A percentile compares a stretch with the other conserved stretches of the same genome.
phyloP scores from a whole-genome alignment of 371 early-diverging fungal species.

The Apophysomyces sp. region DNA sequence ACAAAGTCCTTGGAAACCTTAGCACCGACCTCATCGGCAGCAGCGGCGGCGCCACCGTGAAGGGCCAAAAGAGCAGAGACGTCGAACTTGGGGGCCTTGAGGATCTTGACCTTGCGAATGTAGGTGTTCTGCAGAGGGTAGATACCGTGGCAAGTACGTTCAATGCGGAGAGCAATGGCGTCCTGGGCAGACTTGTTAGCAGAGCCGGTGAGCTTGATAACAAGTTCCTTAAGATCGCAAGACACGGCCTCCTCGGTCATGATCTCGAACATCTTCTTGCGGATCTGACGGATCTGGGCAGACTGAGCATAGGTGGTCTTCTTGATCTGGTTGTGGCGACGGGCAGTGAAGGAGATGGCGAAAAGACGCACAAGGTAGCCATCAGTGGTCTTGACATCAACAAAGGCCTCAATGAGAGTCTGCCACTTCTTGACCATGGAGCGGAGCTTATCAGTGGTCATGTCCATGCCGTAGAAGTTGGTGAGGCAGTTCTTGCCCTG shows the following conservation, averaged over 20 bases:
- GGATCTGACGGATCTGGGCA: constrained; percentile 98
- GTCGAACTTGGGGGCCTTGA: constrained; percentile 98
- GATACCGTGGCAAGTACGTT: constrained; percentile 96
- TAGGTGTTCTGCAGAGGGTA: constrained; percentile 99
- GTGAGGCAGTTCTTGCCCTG: constrained; percentile 98
- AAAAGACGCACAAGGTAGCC: constrained; percentile 99
- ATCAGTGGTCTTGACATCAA: constrained; percentile 99
- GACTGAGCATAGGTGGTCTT: constrained; percentile 99
- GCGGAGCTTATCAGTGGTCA: constrained; percentile 99
- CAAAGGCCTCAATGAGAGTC: constrained; percentile 97
- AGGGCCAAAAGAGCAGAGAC: constrained; percentile 95
- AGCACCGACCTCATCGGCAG: constrained; percentile 77
- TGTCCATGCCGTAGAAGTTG: constrained; percentile 99
- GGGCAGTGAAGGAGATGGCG: constrained; percentile 98
- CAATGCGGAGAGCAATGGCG: constrained; percentile 94
- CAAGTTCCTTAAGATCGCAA: constrained; percentile 96
- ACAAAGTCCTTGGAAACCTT: constrained; percentile 78
- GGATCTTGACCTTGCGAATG: constrained; percentile 99
- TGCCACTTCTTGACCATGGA: constrained; percentile 99
- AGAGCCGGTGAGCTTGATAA: constrained; percentile 90
- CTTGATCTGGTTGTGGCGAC: constrained; percentile 93
- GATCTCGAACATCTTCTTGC: constrained; percentile 99
- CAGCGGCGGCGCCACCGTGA: constrained; percentile 82
- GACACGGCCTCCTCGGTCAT: constrained; percentile 89
- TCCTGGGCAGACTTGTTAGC: constrained; percentile 59